phyloP scores from a whole-genome alignment of 2,329 filamentous ascomycete species.

The Bipolaris sorokiniana region DNA sequence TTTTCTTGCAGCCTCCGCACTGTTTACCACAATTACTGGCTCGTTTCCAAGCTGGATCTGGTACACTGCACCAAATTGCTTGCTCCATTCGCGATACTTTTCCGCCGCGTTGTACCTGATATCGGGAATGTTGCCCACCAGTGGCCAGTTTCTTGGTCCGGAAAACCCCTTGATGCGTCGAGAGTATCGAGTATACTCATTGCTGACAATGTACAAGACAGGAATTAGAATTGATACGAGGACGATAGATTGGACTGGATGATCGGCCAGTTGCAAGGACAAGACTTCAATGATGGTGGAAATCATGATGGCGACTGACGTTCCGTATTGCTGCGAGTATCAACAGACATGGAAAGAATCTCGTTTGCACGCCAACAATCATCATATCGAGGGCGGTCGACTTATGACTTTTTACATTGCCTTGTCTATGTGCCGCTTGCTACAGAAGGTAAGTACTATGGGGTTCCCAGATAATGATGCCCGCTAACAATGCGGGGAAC shows the following conservation, averaged over 20 bases:
- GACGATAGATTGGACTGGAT: conserved; percentile 35
- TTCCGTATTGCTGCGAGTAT: neutral
- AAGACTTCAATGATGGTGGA: conserved; percentile 35
- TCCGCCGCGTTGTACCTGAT: conserved; percentile 53
- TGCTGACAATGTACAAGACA: conserved; percentile 44
- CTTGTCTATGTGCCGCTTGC: neutral
- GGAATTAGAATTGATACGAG: conserved; percentile 38
- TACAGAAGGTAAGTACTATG: neutral
- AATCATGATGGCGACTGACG: conserved; percentile 30
- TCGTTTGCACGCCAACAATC: neutral
- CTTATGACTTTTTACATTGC: neutral
- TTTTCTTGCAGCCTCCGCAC: conserved; percentile 49
- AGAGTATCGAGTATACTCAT: conserved; percentile 46
- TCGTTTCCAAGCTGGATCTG: conserved; percentile 56
- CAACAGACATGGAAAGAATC: neutral
- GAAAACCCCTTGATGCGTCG: conserved; percentile 48
- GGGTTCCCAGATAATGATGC: neutral
- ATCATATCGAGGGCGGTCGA: too few relatives aligned
- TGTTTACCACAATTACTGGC: conserved; percentile 54
- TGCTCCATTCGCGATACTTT: conserved; percentile 53
- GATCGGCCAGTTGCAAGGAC: conserved; percentile 26
- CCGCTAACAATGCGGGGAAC: conserved; percentile 25
- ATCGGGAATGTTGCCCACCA: conserved; percentile 53
- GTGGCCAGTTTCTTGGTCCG: conserved; percentile 48
- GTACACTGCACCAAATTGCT: conserved; percentile 51